These are phyloP conservation scores for Meira nashicola DNA, from an alignment of 1,284 basidiomycete species.

Conservation along the genomic window DNA sequence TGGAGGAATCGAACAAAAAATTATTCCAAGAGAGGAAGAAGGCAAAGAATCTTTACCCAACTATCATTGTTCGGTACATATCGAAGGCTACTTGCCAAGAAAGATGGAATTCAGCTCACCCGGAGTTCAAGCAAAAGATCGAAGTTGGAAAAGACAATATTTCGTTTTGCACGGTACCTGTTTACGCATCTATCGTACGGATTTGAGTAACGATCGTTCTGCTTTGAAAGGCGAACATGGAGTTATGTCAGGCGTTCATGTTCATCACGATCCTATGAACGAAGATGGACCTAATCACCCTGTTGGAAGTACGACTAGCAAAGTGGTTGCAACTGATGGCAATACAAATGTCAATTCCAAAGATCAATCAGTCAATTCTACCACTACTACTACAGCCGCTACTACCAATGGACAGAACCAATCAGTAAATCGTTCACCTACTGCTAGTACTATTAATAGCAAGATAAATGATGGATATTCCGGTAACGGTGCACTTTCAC, in stretches of 20 bases:
- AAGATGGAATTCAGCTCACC: slow-evolving; percentile 91
- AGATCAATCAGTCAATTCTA: not conserved
- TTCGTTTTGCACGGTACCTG: slow-evolving; percentile 88
- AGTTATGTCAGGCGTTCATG: slow-evolving; percentile 44
- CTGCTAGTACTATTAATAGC: not conserved
- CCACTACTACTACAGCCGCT: not conserved
- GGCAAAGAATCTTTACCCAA: slow-evolving; percentile 73
- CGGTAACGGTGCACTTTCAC: not conserved
- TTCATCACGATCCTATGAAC: slow-evolving; percentile 42
- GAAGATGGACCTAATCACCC: slow-evolving; percentile 31
- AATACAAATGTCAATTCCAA: too few relatives aligned
- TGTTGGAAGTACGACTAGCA: not conserved
- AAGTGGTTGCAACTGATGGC: too few relatives aligned
- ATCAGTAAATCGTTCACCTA: too few relatives aligned
- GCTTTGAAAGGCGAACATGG: slow-evolving; percentile 27
- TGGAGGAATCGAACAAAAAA: slow-evolving; percentile 28
- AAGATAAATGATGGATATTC: not conserved
- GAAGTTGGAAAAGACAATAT: slow-evolving; percentile 83
- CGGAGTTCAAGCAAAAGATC: slow-evolving; percentile 77
- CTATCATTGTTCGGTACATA: slow-evolving; percentile 81
- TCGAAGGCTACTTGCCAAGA: slow-evolving; percentile 76
- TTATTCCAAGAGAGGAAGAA: slow-evolving; percentile 57
- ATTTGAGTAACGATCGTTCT: slow-evolving; percentile 23
- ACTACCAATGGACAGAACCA: not conserved
- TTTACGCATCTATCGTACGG: slow-evolving; percentile 74